Conservation (phyloP, 225 moss, liverwort and hornwort species). For the Physcomitrium patens region DNA sequence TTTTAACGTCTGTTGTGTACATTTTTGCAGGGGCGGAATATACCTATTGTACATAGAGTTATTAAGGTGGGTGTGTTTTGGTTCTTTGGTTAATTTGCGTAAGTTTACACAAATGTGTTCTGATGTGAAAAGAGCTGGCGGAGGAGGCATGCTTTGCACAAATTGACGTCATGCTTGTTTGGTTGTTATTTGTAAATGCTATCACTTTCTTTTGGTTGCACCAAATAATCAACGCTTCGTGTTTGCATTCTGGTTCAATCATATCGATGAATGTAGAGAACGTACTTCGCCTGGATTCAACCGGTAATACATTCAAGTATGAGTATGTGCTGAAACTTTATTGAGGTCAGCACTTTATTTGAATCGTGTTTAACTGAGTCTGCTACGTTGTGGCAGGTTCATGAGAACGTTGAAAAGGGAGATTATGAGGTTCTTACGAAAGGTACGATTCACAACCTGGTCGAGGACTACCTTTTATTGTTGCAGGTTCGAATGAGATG, state of each 20-base stretch:
- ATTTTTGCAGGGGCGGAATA: constrained; percentile 57
- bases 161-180: background rate
- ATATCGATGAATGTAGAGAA: constrained; percentile 1
- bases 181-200: constrained; percentile 12
- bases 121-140: constrained; percentile 15
- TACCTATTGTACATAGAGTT: constrained; percentile 71
- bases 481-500: constrained; percentile 14
- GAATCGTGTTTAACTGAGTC: background rate
- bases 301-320: constrained; percentile 1
- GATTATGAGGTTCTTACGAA: constrained; percentile 66
- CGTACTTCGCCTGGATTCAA: background rate
- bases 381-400: constrained; percentile 45
- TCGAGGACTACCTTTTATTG: constrained; percentile 5
- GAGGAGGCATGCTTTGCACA: background rate
- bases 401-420: constrained; percentile 54
- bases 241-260: constrained; percentile 8
- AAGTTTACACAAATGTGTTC: constrained; percentile 6
- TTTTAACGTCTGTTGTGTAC: constrained; percentile 9
- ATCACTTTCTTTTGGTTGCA: constrained; percentile 6
- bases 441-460: constrained; percentile 31
- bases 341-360: background rate
- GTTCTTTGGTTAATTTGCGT: background rate
- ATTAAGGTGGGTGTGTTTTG: constrained; percentile 50
- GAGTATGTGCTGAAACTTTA: background rate
- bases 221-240: background rate